A percentile compares a stretch with the other conserved stretches of the same genome.
Evolutionary conservation across 495 filamentous ascomycete species (phyloP).

Genomic region (Penicillium odoratum): DNA sequence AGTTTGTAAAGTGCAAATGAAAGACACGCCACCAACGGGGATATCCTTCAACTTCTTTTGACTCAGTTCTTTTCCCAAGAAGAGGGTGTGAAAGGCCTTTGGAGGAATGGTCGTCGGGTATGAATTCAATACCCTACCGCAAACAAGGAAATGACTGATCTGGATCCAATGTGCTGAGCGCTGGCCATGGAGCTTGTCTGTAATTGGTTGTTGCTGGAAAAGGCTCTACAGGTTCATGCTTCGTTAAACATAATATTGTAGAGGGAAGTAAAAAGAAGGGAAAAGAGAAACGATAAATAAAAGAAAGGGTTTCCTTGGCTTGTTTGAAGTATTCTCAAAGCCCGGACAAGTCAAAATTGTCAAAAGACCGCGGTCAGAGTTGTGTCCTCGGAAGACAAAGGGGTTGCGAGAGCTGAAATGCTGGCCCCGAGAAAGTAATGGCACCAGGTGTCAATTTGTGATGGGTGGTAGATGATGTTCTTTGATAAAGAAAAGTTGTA

Average conservation of each 20-base stretch:
- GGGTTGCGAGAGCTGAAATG: neutral
- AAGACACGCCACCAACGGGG: neutral
- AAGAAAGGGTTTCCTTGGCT: neutral
- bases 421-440: neutral
- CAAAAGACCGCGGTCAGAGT: neutral
- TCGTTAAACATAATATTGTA: slow-evolving; percentile 5
- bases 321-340: neutral
- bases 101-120: neutral
- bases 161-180: neutral
- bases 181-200: slow-evolving; percentile 28
- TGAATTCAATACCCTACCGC: slow-evolving; percentile 3
- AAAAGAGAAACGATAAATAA: too few relatives aligned
- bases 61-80: neutral
- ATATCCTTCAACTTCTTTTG: neutral
- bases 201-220: slow-evolving; percentile 7
- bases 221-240: slow-evolving; percentile 26
- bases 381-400: neutral
- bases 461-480: neutral
- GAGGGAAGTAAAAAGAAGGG: too few relatives aligned
- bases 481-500: neutral
- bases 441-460: neutral
- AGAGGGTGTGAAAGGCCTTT: neutral
- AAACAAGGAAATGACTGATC: neutral
- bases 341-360: neutral
- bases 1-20: neutral